These are phyloP conservation scores for Phytomonas sp. DNA, from an alignment of 208 protist genomes.

Conservation along the genomic window DNA sequence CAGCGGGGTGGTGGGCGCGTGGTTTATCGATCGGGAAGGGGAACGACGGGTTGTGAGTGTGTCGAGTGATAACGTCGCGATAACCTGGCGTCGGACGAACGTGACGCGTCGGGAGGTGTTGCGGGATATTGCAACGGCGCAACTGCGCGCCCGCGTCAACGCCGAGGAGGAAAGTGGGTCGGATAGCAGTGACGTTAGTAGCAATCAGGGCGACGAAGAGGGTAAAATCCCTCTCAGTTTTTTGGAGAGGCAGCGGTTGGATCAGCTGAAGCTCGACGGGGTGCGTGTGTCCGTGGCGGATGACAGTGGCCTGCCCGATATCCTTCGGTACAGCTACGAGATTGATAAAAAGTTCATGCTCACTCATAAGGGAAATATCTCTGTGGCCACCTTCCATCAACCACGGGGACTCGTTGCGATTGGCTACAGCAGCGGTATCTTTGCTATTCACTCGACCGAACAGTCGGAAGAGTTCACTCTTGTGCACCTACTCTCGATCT, in stretches of 20 bases:
- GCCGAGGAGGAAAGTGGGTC: slow-evolving; percentile 19
- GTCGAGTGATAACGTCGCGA: slow-evolving; percentile 72
- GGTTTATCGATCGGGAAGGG: slow-evolving; percentile 33
- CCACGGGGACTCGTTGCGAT: slow-evolving; percentile 70
- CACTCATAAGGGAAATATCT: slow-evolving; percentile 81
- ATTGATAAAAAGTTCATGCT: slow-evolving; percentile 83
- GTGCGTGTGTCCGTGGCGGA: slow-evolving; percentile 70
- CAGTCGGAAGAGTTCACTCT: slow-evolving; percentile 35
- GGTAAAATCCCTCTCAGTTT: slow-evolving; percentile 55
- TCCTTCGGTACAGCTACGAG: slow-evolving; percentile 76
- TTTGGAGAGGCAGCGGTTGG: slow-evolving; percentile 63
- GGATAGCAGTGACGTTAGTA: slow-evolving; percentile 23
- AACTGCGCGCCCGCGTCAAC: slow-evolving; percentile 47
- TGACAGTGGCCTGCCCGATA: slow-evolving; percentile 54
- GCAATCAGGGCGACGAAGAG: slow-evolving; percentile 27
- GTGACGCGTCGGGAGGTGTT: slow-evolving; percentile 76
- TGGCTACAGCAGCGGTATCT: slow-evolving; percentile 88
- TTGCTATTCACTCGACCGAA: slow-evolving; percentile 74
- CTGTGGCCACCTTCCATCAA: slow-evolving; percentile 67
- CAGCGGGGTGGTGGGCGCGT: slow-evolving; percentile 78
- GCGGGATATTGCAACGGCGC: slow-evolving; percentile 62
- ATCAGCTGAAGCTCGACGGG: slow-evolving; percentile 69
- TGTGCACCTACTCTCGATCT: slow-evolving; percentile 89
- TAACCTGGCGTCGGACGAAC: slow-evolving; percentile 58
- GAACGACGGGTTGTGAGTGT: slow-evolving; percentile 63